Conservation (phyloP, 2,329 filamentous ascomycete genomes). For the Phyllosticta paracitricarpa region DNA sequence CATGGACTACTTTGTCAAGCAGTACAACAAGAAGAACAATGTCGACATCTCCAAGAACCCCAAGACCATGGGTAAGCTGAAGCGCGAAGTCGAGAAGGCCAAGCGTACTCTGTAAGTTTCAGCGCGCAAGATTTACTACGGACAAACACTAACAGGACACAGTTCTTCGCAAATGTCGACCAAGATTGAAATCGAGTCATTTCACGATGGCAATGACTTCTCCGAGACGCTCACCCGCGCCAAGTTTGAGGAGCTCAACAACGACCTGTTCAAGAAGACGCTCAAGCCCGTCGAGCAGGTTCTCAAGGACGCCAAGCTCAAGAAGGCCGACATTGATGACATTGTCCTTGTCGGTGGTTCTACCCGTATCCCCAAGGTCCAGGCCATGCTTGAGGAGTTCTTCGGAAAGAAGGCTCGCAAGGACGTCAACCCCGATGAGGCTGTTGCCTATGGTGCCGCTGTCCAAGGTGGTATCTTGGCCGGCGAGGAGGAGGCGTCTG, state of each 20-base stretch:
- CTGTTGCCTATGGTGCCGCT: slow-evolving; percentile 93
- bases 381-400: slow-evolving; percentile 88
- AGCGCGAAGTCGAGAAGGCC: slow-evolving; percentile 98
- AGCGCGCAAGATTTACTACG: background rate
- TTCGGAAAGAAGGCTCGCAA: slow-evolving; percentile 98
- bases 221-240: slow-evolving; percentile 95
- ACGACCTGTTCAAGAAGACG: slow-evolving; percentile 98
- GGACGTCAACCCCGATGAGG: slow-evolving; percentile 99
- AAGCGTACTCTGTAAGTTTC: slow-evolving; percentile 70
- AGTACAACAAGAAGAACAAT: slow-evolving; percentile 95
- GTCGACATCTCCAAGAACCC: slow-evolving; percentile 89
- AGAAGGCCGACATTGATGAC: slow-evolving; percentile 90
- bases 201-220: slow-evolving; percentile 95
- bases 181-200: slow-evolving; percentile 92
- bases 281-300: slow-evolving; percentile 98
- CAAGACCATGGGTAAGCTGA: slow-evolving; percentile 98
- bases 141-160: background rate
- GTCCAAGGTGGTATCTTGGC: slow-evolving; percentile 94
- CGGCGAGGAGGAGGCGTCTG: slow-evolving; percentile 71
- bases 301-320: slow-evolving; percentile 93
- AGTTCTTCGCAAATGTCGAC: slow-evolving; percentile 77
- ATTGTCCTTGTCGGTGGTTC: slow-evolving; percentile 98
- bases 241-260: slow-evolving; percentile 99
- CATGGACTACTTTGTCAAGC: slow-evolving; percentile 93
- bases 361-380: slow-evolving; percentile 98